These are phyloP conservation scores for Russula lepida DNA, from an alignment of 768 basidiomycete genomes.

Conservation along the genomic window DNA sequence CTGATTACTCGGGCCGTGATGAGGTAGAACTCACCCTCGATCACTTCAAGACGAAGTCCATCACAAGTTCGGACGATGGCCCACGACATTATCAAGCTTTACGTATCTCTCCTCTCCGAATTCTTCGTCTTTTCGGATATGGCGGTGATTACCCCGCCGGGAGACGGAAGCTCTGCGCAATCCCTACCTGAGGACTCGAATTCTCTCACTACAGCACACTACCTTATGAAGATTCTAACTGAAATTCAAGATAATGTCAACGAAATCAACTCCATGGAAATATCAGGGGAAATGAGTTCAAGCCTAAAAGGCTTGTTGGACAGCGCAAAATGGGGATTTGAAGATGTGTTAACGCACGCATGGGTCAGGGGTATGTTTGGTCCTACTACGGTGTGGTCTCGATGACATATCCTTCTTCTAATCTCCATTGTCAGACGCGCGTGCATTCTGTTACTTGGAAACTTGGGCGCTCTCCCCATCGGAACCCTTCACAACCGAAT, in stretches of 20 bases:
- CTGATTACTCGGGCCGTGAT: not conserved
- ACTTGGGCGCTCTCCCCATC: conserved; percentile 65
- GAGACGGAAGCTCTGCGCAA: conserved; percentile 34
- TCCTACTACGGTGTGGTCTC: not conserved
- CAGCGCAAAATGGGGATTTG: conserved; percentile 80
- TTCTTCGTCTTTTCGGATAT: conserved; percentile 81
- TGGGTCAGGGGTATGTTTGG: conserved; percentile 75
- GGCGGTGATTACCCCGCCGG: conserved; percentile 49
- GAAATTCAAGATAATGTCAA: conserved; percentile 83
- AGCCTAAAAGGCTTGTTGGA: conserved; percentile 69
- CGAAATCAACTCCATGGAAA: conserved; percentile 73
- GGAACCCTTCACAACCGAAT: conserved; percentile 61
- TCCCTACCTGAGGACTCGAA: conserved; percentile 69
- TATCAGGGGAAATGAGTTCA: conserved; percentile 63
- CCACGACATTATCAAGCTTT: conserved; percentile 76
- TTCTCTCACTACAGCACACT: conserved; percentile 74
- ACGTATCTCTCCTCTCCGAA: conserved; percentile 75
- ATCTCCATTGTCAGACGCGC: conserved; percentile 51
- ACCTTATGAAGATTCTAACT: conserved; percentile 66
- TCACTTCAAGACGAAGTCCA: conserved; percentile 63
- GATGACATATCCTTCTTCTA: not conserved
- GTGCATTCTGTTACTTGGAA: conserved; percentile 75
- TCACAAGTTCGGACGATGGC: conserved; percentile 83
- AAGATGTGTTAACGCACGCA: conserved; percentile 62
- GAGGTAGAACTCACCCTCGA: conserved; percentile 25